Base-by-base conservation (phyloP, 2,329 filamentous ascomycete genomes). In the Balansia obtecta region DNA sequence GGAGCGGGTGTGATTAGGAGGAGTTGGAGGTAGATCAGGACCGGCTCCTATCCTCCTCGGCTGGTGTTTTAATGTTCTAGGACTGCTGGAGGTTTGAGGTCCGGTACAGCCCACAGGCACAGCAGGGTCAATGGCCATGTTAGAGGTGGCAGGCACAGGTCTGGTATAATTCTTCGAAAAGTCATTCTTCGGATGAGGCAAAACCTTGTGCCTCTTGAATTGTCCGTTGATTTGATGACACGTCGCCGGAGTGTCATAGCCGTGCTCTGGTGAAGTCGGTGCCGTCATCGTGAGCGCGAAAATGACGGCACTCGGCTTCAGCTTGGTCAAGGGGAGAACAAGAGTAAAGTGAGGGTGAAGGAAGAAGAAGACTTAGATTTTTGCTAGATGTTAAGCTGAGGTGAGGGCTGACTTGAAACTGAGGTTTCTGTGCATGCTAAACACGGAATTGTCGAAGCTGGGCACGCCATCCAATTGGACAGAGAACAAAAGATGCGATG, bases 21-120 rank as follows among this genome's bases (percentile, higher is more conserved):
- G 80, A 27, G 80, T 83, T n/a, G 80, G 80, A 40, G 80, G 80
- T 38, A 76, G 66, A 55, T 73, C 72, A 16, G 74, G 74, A 1
- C 73, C 71, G 38, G 65, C 67, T 46, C 66, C 66, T 53, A 71
- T 67, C 41, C 66, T 67, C 49, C 64, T 66, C 44, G 67, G 60
- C 50, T 73, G 68, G 53, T 69, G 71, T 54, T 68, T 71, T 48
- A 69, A 60, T 18, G 61, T 66, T 51, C 66, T 65, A 11, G 69
- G 63, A 52, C 64, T 71, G 52, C 64, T 71, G 13, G 67, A 62
- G 13, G 65, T 32, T 22, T 41, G 49, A 5, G 49, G 49, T 27
- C 18, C 44, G n/a, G 13, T 18, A 33, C 16, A 18, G 12, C 10
- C 48, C 11, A n/a, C 16, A 11, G 48, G 22, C 27, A 38, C 49